phyloP scores from a whole-genome alignment of 2,329 filamentous ascomycete genomes.

The Nigrospora osmanthi region DNA sequence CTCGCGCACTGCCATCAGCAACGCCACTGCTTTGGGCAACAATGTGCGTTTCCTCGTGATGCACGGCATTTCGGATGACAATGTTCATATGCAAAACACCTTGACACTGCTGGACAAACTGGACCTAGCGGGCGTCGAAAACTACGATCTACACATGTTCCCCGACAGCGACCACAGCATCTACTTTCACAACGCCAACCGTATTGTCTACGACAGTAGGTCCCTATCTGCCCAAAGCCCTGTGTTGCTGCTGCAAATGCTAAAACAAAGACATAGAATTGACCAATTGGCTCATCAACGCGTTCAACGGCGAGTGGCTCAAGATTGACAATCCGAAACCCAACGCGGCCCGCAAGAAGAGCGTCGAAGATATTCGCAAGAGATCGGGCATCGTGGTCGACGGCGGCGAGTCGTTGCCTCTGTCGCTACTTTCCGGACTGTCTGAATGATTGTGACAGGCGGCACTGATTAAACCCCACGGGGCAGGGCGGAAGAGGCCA shows the following conservation, averaged over 20 bases:
- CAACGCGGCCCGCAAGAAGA: conserved; percentile 10
- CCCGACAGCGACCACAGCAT: conserved; percentile 95
- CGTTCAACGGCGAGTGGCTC: conserved; percentile 95
- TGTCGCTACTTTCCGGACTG: not conserved
- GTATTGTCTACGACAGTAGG: conserved; percentile 89
- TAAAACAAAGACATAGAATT: conserved; percentile 51
- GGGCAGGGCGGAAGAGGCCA: no score
- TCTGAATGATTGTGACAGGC: not conserved
- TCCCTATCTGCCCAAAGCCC: conserved; percentile 14
- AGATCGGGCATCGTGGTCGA: conserved; percentile 5
- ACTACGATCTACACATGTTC: conserved; percentile 95
- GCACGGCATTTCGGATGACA: conserved; percentile 95
- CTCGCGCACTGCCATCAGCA: conserved; percentile 62
- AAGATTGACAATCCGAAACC: conserved; percentile 45
- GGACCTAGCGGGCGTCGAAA: conserved; percentile 73
- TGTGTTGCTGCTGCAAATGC: conserved; percentile 8
- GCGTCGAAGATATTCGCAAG: conserved; percentile 10
- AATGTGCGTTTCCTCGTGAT: conserved; percentile 89
- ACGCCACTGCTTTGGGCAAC: conserved; percentile 63
- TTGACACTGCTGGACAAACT: conserved; percentile 80
- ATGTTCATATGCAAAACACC: conserved; percentile 95
- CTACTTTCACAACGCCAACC: conserved; percentile 87
- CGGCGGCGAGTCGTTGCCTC: not conserved
- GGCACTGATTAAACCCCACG: no score
- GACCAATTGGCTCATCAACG: conserved; percentile 88